Conservation (phyloP, 345 rosid species). For the Dovyalis caffra region DNA sequence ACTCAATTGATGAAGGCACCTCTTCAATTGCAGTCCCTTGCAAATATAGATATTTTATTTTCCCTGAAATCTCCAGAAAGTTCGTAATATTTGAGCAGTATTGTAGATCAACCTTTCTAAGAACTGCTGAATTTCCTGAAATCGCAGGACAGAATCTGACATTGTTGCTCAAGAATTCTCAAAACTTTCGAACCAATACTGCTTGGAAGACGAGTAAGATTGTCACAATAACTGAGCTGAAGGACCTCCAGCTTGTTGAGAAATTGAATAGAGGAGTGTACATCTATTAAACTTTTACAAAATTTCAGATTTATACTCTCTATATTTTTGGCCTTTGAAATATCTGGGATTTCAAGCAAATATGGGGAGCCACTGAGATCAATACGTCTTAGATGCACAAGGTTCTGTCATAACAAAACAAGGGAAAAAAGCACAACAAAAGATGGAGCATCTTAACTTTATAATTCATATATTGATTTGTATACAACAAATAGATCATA, state of each 20-base stretch:
- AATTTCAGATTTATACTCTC: not conserved
- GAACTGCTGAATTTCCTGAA: not conserved
- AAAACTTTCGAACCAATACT: not conserved
- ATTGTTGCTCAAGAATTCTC: not conserved
- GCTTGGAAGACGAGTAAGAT: not conserved
- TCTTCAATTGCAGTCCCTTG: not conserved
- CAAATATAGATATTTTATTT: not conserved
- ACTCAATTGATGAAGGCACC: slow-evolving; percentile 5
- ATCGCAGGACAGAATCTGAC: not conserved
- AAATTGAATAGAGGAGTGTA: slow-evolving; percentile 1
- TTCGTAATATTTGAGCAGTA: not conserved
- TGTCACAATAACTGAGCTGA: not conserved
- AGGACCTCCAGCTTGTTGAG: not conserved
- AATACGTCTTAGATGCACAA: not conserved
- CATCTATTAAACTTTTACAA: not conserved
- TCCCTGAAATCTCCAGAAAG: not conserved
- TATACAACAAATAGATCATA: too few species aligned
- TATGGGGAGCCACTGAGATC: not conserved
- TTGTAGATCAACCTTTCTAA: not conserved
- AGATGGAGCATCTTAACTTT: not conserved
- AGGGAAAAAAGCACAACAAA: not conserved
- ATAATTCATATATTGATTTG: not conserved
- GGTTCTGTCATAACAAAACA: not conserved
- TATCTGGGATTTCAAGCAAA: slow-evolving; percentile 1
- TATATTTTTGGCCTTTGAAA: not conserved